Base-by-base conservation (phyloP, 2,329 filamentous ascomycete species). In the Cryphonectria parasitica region DNA sequence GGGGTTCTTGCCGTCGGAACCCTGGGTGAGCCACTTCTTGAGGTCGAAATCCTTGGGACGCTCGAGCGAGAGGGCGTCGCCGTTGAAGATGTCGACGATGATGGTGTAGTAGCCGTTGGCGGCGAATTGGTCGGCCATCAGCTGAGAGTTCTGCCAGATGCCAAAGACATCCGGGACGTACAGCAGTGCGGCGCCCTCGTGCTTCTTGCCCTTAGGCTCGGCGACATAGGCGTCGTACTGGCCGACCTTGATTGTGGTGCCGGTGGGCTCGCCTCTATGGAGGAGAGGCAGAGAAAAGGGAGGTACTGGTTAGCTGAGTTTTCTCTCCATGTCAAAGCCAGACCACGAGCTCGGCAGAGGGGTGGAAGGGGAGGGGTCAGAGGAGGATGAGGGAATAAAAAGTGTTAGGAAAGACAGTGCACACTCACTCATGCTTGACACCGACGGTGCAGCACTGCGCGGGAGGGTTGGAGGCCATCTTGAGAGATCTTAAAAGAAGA, bases 91-190 rank as follows among this genome's bases (percentile, higher is more conserved):
- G 79, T 95, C 92, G 39, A 91, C 87, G 72, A 94, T 85, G 58
- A 93, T 81, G 69, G 87, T 86, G 69, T 90, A 83, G 82, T 93
- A 94, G 75, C 91, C 92, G 78, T 91, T 91, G 74, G 88, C 87
- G 70, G 92, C 92, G 78, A 87, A 92, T 76, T 92, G 88, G 82
- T 95, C 92, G 71, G 92, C 92, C 75, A 94, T 87, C 73, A 92
- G 83, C 80, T 90, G 80, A 77, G 83, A 81, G 80, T 91, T 90
- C 72, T 87, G 82, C 84, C 84, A 87, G 78, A 87, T 83, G 72
- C 86, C 83, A 68, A 86, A 79, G 70, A 87, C 80, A 72, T 88
- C 86, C 19, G 83, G 82, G 54, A 86, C 70, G 75, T 81, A 80
- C 22, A 88, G 77, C 72, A 88, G 79, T 45, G 80, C 85, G 36